A percentile compares a stretch with the other conserved stretches of the same genome.
Conservation (phyloP, 371 early-diverging fungal genomes). For the Catenaria anguillulae region DNA sequence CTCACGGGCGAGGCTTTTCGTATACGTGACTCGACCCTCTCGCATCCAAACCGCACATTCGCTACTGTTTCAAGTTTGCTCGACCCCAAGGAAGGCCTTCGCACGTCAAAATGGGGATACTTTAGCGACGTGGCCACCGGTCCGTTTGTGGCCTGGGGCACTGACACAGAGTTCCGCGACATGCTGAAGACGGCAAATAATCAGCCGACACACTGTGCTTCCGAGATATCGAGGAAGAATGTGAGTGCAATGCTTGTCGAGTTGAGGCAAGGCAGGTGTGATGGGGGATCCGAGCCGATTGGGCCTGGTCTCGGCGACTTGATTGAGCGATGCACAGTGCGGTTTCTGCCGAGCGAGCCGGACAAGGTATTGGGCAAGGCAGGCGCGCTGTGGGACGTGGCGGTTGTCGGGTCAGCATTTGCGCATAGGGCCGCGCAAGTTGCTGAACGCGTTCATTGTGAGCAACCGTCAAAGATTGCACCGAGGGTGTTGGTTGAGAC, state of each 20-base stretch:
- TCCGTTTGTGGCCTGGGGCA: slow-evolving; percentile 27
- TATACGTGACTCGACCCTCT: slow-evolving; percentile 17
- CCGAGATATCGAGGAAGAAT: slow-evolving; percentile 11
- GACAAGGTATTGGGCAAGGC: slow-evolving; percentile 11
- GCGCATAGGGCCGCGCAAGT: slow-evolving; percentile 14
- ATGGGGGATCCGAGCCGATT: background rate
- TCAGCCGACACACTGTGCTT: slow-evolving; percentile 7
- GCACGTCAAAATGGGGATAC: slow-evolving; percentile 28
- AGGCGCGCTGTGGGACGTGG: slow-evolving; percentile 4
- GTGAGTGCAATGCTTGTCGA: slow-evolving; percentile 9
- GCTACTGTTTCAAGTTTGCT: slow-evolving; percentile 15
- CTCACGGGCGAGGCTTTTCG: slow-evolving; percentile 21
- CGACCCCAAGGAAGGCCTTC: background rate
- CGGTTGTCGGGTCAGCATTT: slow-evolving; percentile 9
- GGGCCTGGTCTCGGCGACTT: background rate
- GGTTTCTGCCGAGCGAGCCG: background rate
- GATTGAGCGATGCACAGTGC: background rate
- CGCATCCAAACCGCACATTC: slow-evolving; percentile 22
- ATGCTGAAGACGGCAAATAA: slow-evolving; percentile 24
- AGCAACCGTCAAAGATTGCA: slow-evolving; percentile 5
- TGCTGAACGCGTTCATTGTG: background rate
- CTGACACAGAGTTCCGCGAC: slow-evolving; percentile 23
- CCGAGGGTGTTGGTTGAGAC: slow-evolving; percentile 12
- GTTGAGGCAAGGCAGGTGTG: slow-evolving; percentile 1
- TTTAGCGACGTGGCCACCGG: slow-evolving; percentile 30